A percentile compares a stretch with the other conserved stretches of the same genome.
Evolutionary conservation across 805 yeast genomes (phyloP).

Genomic region (Yarrowia sp.): DNA sequence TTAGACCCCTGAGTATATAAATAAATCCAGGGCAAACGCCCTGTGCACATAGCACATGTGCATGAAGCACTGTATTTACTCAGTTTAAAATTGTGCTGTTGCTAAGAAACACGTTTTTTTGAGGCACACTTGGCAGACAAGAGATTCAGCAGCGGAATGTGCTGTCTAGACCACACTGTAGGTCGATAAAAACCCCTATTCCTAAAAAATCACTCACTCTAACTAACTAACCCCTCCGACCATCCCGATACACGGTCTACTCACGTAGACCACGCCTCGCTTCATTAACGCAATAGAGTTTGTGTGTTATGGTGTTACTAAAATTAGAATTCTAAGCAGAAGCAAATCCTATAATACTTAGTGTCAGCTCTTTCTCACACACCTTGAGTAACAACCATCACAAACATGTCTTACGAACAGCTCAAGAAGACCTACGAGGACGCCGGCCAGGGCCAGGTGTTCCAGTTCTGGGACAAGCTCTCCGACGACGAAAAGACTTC

Average conservation of each 20-base stretch:
- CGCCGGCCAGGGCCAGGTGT: constrained; percentile 45
- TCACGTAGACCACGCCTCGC: constrained; percentile 14
- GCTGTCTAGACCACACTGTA: too few relatives aligned
- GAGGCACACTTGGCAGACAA: not conserved
- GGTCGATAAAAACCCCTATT: not conserved
- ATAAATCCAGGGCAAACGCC: constrained; percentile 1
- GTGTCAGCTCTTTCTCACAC: constrained; percentile 3
- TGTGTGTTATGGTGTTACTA: constrained; percentile 21
- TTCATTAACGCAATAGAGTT: constrained; percentile 15
- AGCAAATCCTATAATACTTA: not conserved
- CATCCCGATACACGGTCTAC: not conserved
- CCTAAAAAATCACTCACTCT: not conserved
- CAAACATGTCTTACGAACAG: constrained; percentile 26
- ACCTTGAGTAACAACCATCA: not conserved
- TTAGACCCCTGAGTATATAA: not conserved
- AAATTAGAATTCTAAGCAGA: constrained; percentile 2
- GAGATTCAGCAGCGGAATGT: too few relatives aligned
- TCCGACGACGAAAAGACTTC: constrained; percentile 32
- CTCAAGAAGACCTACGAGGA: constrained; percentile 32
- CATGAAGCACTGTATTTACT: constrained; percentile 9
- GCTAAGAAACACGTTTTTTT: not conserved
- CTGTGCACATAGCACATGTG: not conserved
- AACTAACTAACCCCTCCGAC: not conserved
- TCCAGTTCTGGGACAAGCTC: constrained; percentile 41
- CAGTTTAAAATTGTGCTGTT: not conserved